phyloP scores from a whole-genome alignment of 2,329 filamentous ascomycete genomes.

The Fusarium citri region DNA sequence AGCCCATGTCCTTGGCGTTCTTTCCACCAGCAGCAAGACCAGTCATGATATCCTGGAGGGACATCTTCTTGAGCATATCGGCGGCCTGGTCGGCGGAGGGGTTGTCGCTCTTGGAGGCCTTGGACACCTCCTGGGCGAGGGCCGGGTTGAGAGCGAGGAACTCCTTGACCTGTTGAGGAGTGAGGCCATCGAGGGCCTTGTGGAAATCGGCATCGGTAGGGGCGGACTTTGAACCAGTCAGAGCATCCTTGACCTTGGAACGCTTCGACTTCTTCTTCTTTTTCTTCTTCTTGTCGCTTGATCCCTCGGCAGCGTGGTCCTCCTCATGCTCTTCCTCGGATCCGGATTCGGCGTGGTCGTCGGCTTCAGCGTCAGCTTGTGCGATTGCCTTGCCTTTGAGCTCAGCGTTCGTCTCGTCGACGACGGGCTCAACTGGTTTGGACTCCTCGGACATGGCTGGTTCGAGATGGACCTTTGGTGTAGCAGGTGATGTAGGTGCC shows the following conservation, averaged over 20 bases:
- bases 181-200: slow-evolving; percentile 65
- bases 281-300: slow-evolving; percentile 58
- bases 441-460: slow-evolving; percentile 67
- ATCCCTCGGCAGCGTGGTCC: slow-evolving; percentile 53
- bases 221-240: slow-evolving; percentile 51
- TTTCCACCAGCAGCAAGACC: slow-evolving; percentile 81
- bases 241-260: slow-evolving; percentile 67
- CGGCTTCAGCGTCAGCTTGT: slow-evolving; percentile 54
- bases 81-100: slow-evolving; percentile 58
- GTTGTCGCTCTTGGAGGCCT: slow-evolving; percentile 52
- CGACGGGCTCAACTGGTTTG: slow-evolving; percentile 67
- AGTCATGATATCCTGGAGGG: slow-evolving; percentile 78
- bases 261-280: slow-evolving; percentile 77
- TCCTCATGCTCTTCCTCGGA: slow-evolving; percentile 53
- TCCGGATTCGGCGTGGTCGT: slow-evolving; percentile 62
- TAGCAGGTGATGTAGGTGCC: slow-evolving; percentile 31
- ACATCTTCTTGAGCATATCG: slow-evolving; percentile 70
- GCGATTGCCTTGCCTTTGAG: slow-evolving; percentile 60
- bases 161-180: slow-evolving; percentile 69
- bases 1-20: slow-evolving; percentile 95
- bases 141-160: slow-evolving; percentile 80
- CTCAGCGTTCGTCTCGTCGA: slow-evolving; percentile 62
- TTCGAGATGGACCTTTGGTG: slow-evolving; percentile 25
- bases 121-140: slow-evolving; percentile 68
- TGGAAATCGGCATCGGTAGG: slow-evolving; percentile 56